Base-by-base conservation (phyloP, 305 asterid species). In the Fraxinus latifolia region DNA sequence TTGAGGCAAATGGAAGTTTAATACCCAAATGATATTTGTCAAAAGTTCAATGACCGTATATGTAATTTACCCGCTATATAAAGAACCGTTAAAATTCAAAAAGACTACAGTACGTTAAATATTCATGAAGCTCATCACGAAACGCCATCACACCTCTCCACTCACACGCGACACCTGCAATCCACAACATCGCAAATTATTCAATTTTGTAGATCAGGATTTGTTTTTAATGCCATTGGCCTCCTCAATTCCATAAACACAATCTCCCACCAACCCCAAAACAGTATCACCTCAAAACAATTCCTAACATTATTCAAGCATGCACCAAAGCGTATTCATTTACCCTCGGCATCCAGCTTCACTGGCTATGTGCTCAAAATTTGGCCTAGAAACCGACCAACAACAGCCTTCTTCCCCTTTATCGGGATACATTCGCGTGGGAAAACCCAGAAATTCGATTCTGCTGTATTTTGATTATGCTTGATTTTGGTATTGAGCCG, bases 301-400 rank as follows among this genome's bases (percentile, higher is more conserved):
- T 80, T 90, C 55, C 14, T 85, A 73, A 85, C 27, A 74, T 91
- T 9, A 42, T 90, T 15, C 97, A 94, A 80, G 86, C 92, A 72
- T 87, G 90, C 86, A 88, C 88, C 62, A 90, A 86, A 74, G 86
- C 90, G 3, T 78, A 32, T 0, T 82, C 86, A 67, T 88, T 90
- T 89, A n/a, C 62, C 74, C 82, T 83, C 33, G 98, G 97, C 77
- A 87, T 90, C 80, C 99, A 96, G 82, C 87, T 96, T 77, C 98
- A 93, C 81, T 76, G 90, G 90, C 87, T 91, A 88, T 74, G 87
- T 89, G 86, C 84, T 92, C 70, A 94, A 93, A 93, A 75, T 82
- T 91, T 7, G 97, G 92, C 50, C 82, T 93, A 67, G 91, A 89
- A 74, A 77, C 88, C 2, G 97, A 94, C 79, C 95, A 96, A 93